Evolutionary conservation across 192 early-diverging fungal species (phyloP).

Genomic region (Rhizoclosmatium globosum): DNA sequence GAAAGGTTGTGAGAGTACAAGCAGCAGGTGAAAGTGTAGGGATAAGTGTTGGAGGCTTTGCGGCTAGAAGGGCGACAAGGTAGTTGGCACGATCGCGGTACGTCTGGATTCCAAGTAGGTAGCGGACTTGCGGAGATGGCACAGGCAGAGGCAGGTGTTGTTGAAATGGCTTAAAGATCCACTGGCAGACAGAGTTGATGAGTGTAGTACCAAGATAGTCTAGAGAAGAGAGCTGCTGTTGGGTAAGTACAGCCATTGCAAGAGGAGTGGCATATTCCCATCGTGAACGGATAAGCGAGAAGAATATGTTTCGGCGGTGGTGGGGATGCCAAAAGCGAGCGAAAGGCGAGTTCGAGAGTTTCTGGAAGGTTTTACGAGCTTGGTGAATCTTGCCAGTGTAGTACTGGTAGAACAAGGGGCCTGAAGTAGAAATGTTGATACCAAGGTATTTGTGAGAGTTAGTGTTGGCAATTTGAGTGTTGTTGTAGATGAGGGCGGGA

Average conservation of each 20-base stretch:
- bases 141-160: background rate
- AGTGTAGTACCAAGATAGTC: background rate
- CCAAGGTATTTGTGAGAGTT: background rate
- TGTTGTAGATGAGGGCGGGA: background rate
- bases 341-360: too few relatives aligned
- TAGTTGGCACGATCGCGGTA: too few relatives aligned
- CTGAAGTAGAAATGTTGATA: background rate
- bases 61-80: background rate
- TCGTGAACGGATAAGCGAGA: background rate
- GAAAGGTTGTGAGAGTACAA: background rate
- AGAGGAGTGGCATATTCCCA: background rate
- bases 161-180: background rate
- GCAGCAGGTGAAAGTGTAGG: background rate
- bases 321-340: too few relatives aligned
- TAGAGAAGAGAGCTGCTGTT: slow-evolving; percentile 8
- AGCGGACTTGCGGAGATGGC: background rate
- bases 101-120: too few relatives aligned
- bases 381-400: background rate
- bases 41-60: background rate
- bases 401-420: background rate
- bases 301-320: too few relatives aligned
- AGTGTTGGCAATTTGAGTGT: background rate
- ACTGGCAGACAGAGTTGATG: too few relatives aligned
- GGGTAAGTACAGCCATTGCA: too few relatives aligned
- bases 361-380: background rate